phyloP scores from a whole-genome alignment of 169 alveolate species.

The Cryptosporidium viatorum region DNA sequence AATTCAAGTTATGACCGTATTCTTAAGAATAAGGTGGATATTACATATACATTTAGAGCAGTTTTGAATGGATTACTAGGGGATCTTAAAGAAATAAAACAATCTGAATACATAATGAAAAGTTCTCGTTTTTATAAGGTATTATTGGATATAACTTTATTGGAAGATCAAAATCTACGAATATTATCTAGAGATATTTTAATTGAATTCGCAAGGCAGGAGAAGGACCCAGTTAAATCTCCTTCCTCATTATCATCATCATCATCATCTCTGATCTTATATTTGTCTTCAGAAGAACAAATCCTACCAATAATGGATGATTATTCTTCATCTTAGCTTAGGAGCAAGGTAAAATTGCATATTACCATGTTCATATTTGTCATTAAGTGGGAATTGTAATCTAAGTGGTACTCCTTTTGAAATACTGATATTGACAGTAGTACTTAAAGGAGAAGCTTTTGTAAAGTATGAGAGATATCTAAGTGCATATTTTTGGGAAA shows the following conservation, averaged over 20 bases:
- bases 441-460: conserved; percentile 86
- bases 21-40: conserved; percentile 20
- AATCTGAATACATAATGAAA: background rate
- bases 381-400: conserved; percentile 65
- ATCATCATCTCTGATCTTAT: background rate
- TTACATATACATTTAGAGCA: background rate
- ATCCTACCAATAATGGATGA: background rate
- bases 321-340: conserved; percentile 37
- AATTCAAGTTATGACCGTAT: conserved; percentile 30
- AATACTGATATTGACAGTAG: conserved; percentile 86
- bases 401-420: conserved; percentile 87
- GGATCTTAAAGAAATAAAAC: conserved; percentile 5
- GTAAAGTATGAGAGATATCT: conserved; percentile 85
- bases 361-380: conserved; percentile 61
- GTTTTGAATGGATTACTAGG: background rate
- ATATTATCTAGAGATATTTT: conserved; percentile 13
- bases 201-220: conserved; percentile 2
- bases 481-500: conserved; percentile 87
- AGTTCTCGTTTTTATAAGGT: conserved; percentile 1
- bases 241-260: background rate
- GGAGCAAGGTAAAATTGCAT: conserved; percentile 73
- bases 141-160: conserved; percentile 32
- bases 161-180: conserved; percentile 11
- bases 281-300: background rate
- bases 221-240: too few species aligned